Evolutionary conservation across 306 rosid species (phyloP).

Genomic region (Fragaria vesca): DNA sequence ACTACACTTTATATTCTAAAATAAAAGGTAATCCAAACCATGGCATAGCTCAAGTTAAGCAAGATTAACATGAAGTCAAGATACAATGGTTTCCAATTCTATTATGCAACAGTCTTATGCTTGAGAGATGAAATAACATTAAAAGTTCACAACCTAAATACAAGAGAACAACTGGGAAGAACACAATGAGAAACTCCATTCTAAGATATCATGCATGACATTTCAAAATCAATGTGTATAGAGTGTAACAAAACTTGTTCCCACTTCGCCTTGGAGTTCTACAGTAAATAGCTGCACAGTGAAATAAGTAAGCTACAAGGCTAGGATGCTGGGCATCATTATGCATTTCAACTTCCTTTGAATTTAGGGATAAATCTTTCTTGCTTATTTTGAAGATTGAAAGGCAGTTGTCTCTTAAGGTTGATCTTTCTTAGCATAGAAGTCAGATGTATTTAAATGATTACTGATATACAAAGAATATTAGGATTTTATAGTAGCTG

Average conservation of each 20-base stretch:
- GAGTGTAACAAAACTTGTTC: neutral
- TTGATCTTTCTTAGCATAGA: neutral
- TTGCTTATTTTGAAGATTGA: neutral
- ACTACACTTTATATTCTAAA: neutral
- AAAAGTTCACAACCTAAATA: neutral
- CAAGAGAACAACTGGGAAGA: neutral
- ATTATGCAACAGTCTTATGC: neutral
- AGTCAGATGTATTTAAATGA: neutral
- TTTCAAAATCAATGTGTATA: neutral
- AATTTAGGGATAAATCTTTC: neutral
- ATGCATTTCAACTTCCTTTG: neutral
- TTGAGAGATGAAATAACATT: neutral
- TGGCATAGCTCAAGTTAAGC: neutral
- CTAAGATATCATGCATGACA: neutral
- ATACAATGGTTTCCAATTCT: neutral
- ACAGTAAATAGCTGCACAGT: neutral
- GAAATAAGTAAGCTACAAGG: neutral
- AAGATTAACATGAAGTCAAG: neutral
- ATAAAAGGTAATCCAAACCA: neutral
- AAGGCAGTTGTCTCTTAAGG: neutral
- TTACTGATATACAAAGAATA: neutral
- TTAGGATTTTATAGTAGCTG: neutral
- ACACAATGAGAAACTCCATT: neutral
- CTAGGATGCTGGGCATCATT: neutral
- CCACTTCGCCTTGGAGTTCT: neutral